phyloP scores from a whole-genome alignment of 768 basidiomycete species.

The Chiua virens region DNA sequence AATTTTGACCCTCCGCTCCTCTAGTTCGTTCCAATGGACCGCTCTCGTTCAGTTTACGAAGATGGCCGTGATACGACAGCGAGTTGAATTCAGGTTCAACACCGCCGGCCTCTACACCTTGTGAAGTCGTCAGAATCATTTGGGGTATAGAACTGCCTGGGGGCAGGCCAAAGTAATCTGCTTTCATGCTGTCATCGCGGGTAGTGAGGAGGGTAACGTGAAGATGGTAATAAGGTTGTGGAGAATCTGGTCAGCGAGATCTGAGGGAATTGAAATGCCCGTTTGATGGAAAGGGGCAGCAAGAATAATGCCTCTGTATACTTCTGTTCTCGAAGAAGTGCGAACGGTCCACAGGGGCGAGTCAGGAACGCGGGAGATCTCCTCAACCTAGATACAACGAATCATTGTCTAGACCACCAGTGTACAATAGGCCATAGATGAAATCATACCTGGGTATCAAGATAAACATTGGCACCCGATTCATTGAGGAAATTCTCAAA shows the following conservation, averaged over 20 bases:
- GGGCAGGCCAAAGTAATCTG: conserved; percentile 67
- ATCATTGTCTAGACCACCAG: background rate
- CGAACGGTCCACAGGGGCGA: conserved; percentile 54
- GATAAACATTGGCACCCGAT: conserved; percentile 66
- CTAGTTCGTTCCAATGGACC: conserved; percentile 22
- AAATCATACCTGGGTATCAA: conserved; percentile 62
- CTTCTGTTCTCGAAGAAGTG: conserved; percentile 43
- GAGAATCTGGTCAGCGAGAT: conserved; percentile 52
- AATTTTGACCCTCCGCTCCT: conserved; percentile 81
- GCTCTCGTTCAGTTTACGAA: conserved; percentile 32
- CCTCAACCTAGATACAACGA: conserved; percentile 43
- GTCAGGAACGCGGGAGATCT: conserved; percentile 46
- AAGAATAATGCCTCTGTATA: conserved; percentile 77
- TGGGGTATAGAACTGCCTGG: conserved; percentile 48
- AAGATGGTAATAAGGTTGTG: conserved; percentile 77
- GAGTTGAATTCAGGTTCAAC: conserved; percentile 83
- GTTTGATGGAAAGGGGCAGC: conserved; percentile 84
- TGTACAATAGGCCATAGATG: background rate
- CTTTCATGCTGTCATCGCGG: conserved; percentile 54
- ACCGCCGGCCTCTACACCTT: conserved; percentile 54
- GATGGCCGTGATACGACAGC: conserved; percentile 71
- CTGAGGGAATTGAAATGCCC: conserved; percentile 49
- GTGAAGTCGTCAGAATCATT: conserved; percentile 71
- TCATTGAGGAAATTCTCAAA: conserved; percentile 78
- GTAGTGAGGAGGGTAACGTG: conserved; percentile 92